Conservation (phyloP, 1,284 basidiomycete genomes). For the Ganoderma lucidum region DNA sequence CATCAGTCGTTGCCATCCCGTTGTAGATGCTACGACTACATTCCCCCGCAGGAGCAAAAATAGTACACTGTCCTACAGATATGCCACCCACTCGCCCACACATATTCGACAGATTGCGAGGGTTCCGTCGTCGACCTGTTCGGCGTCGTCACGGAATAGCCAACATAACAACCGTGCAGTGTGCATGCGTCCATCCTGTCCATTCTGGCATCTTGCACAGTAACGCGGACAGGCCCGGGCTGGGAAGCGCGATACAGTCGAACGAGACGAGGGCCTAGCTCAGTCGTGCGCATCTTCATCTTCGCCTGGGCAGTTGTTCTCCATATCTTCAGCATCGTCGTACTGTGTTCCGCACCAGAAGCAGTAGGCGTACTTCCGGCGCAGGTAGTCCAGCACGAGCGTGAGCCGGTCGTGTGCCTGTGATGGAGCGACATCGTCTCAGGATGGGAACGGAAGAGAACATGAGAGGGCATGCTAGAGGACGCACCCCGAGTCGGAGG, state of each 20-base stretch:
- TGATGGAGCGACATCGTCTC: background rate
- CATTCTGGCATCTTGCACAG: background rate
- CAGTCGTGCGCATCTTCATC: constrained; percentile 84
- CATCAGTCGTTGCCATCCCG: constrained; percentile 2
- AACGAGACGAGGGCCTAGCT: constrained; percentile 27
- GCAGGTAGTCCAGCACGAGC: constrained; percentile 76
- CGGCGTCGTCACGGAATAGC: background rate
- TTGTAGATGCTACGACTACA: background rate
- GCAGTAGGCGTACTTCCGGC: constrained; percentile 77
- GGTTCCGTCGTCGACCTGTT: background rate
- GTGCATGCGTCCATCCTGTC: background rate
- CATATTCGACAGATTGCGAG: constrained; percentile 1
- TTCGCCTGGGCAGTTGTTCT: constrained; percentile 73
- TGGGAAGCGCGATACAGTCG: constrained; percentile 6
- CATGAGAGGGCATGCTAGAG: background rate
- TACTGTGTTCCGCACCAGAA: constrained; percentile 90
- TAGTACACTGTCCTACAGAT: background rate
- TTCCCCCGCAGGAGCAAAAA: background rate
- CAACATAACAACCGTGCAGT: background rate
- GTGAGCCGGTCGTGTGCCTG: constrained; percentile 76
- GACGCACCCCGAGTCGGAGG: constrained; percentile 68
- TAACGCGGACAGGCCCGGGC: too few relatives aligned
- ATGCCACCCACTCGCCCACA: background rate
- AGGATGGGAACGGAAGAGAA: constrained; percentile 1
- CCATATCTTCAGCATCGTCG: constrained; percentile 66